Base-by-base conservation (phyloP, 495 filamentous ascomycete genomes). In the Neurospora hispaniola region DNA sequence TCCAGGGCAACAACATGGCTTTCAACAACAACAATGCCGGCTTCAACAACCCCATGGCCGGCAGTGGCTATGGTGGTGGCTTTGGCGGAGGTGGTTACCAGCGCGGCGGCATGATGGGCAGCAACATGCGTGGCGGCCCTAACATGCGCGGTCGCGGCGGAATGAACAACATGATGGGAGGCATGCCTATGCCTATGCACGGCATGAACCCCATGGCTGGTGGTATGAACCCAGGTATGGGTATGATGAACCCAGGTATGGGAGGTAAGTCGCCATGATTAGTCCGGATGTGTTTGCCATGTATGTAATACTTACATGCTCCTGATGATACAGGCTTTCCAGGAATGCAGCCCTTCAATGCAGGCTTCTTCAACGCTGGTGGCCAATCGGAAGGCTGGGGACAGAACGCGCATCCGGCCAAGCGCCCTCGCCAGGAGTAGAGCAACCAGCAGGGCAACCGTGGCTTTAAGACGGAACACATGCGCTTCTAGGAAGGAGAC, bases 371-470 rank as follows among this genome's bases (percentile, higher is more conserved):
- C 10, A 85, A 83, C 42, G 88, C 88, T 73, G 76, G 75, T 27
- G 74, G 71, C 73, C 81, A 80, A 71, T 73, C 76, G 35, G 80
- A 80, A 41, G 90, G 88, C 40, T 87, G 86, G 75, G 54, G 79
- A 76, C 92, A 92, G 88, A 96, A 97, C 76, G 93, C 93, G 0
- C 93, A 97, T 75, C 92, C 92, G 39, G 89, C 91, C 10, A 97
- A 97, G 80, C 87, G 92, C 72, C 90, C 90, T 73, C 88, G 92
- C 70, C 78, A 79, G 20, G 81, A 83, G 76, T 83, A 82, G 78
- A 71, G 62, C 42, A 31, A 68, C 42, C 54, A 66, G 54, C 54
- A 66, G 54, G 54, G 27, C 40, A 12, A 20, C 69, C 35, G 35
- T 4, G 35, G n/a, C 35, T 43, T 10, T 20, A 70, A 43, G 27